Percentiles rank a stretch among this genome's conserved stretches.
Evolutionary conservation across 164 flowering plant genomes (phyloP).

Genomic region (Litsea cubeba): DNA sequence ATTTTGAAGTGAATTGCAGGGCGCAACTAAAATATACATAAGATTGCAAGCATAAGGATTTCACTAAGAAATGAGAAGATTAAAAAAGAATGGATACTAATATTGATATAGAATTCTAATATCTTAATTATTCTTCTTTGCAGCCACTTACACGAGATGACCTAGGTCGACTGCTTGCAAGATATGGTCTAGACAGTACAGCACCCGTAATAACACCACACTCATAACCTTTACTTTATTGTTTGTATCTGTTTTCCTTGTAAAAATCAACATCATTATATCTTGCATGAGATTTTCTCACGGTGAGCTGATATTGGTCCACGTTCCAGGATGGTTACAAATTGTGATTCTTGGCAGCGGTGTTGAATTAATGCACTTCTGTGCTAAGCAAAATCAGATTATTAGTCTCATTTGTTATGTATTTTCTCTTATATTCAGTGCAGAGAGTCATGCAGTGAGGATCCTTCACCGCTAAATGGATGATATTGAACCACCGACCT

Average conservation of each 20-base stretch:
- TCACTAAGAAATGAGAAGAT: too few relatives aligned
- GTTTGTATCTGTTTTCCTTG: background rate
- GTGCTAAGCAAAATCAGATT: background rate
- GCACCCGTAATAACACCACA: background rate
- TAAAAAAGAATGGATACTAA: too few relatives aligned
- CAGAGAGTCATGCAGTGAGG: too few relatives aligned
- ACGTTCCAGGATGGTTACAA: background rate
- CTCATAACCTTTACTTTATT: too few relatives aligned
- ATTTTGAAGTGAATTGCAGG: too few relatives aligned
- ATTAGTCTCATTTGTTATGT: background rate
- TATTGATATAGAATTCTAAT: background rate
- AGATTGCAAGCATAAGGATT: too few relatives aligned
- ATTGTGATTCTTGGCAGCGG: background rate
- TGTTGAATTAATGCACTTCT: background rate
- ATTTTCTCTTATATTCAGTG: background rate
- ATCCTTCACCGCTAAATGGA: too few relatives aligned
- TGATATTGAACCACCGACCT: too few relatives aligned
- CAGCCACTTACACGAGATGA: conserved; percentile 13
- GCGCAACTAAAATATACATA: too few relatives aligned
- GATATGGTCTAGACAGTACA: conserved; percentile 6
- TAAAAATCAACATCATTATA: background rate
- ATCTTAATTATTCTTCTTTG: background rate
- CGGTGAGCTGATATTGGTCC: background rate
- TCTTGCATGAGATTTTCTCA: background rate
- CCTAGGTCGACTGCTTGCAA: conserved; percentile 9